phyloP scores from a whole-genome alignment of 2,329 filamentous ascomycete genomes.

The Monosporascus cannonballus region DNA sequence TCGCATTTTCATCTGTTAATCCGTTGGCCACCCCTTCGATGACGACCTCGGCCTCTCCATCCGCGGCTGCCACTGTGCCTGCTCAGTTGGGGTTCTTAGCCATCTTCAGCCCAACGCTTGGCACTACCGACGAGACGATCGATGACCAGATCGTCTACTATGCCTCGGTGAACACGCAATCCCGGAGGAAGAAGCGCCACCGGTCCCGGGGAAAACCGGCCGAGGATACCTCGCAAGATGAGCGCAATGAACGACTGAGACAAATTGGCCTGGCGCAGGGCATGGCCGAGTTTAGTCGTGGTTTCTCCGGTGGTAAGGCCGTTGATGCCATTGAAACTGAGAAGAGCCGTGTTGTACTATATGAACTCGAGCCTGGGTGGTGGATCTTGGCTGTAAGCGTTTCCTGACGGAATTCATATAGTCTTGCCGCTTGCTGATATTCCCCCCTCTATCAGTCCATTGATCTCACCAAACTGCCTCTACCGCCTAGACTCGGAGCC shows the following conservation, averaged over 20 bases:
- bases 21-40: conserved; percentile 3
- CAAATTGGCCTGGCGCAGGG: conserved; percentile 95
- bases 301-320: conserved; percentile 70
- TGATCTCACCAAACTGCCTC: conserved; percentile 66
- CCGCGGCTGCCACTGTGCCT: conserved; percentile 47
- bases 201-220: conserved; percentile 36
- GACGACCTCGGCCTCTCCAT: conserved; percentile 13
- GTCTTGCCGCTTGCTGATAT: conserved; percentile 7
- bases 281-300: conserved; percentile 88
- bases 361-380: conserved; percentile 87
- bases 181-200: conserved; percentile 24
- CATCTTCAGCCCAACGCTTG: conserved; percentile 82
- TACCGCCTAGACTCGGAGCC: conserved; percentile 48
- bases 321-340: conserved; percentile 89
- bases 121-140: conserved; percentile 60
- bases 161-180: conserved; percentile 52
- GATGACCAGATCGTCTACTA: conserved; percentile 90
- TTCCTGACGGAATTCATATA: not conserved
- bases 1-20: too few species aligned
- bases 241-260: conserved; percentile 78
- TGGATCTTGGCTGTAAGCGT: conserved; percentile 82
- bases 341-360: conserved; percentile 74
- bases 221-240: conserved; percentile 48
- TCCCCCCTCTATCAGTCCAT: conserved; percentile 53
- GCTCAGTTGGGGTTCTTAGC: conserved; percentile 86